Percentiles rank a stretch among this genome's conserved stretches.
These are phyloP conservation scores for Grigorovia transvaalensis DNA, from an alignment of 805 yeast genomes.

Conservation along the genomic window DNA sequence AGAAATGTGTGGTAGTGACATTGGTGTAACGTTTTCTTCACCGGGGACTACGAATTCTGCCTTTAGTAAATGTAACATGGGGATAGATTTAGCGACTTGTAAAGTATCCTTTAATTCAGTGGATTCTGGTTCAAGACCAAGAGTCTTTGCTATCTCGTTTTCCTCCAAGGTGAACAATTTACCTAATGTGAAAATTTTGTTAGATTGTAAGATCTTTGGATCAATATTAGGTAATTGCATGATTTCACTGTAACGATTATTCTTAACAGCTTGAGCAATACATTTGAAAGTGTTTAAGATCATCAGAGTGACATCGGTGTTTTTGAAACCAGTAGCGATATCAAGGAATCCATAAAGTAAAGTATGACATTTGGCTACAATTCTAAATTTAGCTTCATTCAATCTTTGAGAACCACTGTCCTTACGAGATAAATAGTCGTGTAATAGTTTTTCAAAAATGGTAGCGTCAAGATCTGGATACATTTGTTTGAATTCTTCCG, in stretches of 20 bases:
- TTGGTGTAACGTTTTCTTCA: constrained; percentile 58
- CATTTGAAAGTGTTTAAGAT: constrained; percentile 60
- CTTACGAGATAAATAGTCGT: constrained; percentile 49
- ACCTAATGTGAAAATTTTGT: constrained; percentile 48
- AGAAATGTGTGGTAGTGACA: constrained; percentile 63
- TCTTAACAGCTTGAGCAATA: constrained; percentile 64
- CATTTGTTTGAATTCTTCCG: constrained; percentile 53
- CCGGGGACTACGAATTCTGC: constrained; percentile 83
- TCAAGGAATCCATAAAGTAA: constrained; percentile 65
- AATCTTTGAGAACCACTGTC: constrained; percentile 28
- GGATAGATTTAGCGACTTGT: constrained; percentile 52
- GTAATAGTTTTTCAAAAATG: constrained; percentile 42
- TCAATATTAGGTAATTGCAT: constrained; percentile 75
- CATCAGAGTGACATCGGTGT: constrained; percentile 49
- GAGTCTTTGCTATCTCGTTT: constrained; percentile 42
- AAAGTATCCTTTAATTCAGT: constrained; percentile 39
- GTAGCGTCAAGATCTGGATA: constrained; percentile 33
- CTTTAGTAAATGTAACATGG: constrained; percentile 53
- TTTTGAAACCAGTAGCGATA: constrained; percentile 71
- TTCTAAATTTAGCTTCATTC: constrained; percentile 35
- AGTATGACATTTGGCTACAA: constrained; percentile 54
- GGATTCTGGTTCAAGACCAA: constrained; percentile 41
- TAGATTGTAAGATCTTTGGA: constrained; percentile 31
- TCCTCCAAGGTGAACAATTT: constrained; percentile 53
- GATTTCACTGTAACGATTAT: constrained; percentile 47